Evolutionary conservation across 225 moss, liverwort and hornwort genomes (phyloP).

Genomic region (Bryoerythrophyllum caledonicum): DNA sequence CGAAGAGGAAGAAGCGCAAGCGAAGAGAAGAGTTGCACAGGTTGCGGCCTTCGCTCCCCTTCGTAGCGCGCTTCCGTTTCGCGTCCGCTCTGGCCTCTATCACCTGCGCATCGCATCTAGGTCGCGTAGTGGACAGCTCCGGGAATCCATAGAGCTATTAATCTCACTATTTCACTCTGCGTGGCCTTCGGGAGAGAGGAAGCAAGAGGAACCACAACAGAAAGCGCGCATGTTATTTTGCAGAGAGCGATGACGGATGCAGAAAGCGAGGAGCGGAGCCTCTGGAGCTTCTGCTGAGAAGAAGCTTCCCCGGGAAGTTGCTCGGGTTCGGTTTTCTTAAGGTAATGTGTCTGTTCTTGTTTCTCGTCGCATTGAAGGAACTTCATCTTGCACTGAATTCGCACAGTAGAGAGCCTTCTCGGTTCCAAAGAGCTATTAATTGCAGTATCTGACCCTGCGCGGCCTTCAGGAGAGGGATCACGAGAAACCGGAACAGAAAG

Average conservation of each 20-base stretch:
- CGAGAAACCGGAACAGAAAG: neutral
- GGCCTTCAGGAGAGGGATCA: neutral
- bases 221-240: neutral
- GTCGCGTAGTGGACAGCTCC: neutral
- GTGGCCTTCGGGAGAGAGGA: neutral
- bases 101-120: neutral
- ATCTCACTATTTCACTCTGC: neutral
- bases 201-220: neutral
- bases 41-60: neutral
- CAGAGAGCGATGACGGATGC: neutral
- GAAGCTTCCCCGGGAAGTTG: too few relatives aligned
- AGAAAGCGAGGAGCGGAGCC: neutral
- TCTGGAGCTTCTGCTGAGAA: conserved; percentile 10
- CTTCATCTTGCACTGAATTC: too few relatives aligned
- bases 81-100: neutral
- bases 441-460: neutral
- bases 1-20: too few relatives aligned
- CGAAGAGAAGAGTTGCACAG: too few relatives aligned
- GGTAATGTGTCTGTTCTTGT: neutral
- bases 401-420: neutral
- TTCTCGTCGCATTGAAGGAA: neutral
- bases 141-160: neutral
- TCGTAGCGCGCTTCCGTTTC: neutral
- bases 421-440: neutral
- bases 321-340: neutral